Evolutionary conservation across 2,329 filamentous ascomycete genomes (phyloP).

Genomic region (Pseudogymnoascus sp.): DNA sequence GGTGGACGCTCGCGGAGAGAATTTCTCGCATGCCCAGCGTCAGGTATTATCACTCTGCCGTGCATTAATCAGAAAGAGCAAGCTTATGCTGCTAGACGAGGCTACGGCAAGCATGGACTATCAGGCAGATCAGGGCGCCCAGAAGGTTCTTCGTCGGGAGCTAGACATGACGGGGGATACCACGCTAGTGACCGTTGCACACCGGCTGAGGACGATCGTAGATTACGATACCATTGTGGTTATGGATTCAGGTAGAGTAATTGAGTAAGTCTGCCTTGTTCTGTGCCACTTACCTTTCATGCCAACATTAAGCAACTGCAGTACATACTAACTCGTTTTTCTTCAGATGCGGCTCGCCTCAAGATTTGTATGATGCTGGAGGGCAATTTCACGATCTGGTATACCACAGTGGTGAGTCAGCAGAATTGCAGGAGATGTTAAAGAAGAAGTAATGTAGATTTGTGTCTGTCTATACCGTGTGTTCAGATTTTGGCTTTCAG

Average conservation of each 20-base stretch:
- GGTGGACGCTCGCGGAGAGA: slow-evolving; percentile 54
- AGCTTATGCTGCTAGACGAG: slow-evolving; percentile 59
- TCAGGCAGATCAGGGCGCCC: slow-evolving; percentile 24
- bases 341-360: too few species aligned
- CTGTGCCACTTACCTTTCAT: too few species aligned
- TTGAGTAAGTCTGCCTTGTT: slow-evolving; percentile 32
- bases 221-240: slow-evolving; percentile 54
- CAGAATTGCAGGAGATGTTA: too few species aligned
- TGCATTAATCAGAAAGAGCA: slow-evolving; percentile 53
- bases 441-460: too few species aligned
- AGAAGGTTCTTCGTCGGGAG: too few species aligned
- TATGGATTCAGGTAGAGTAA: slow-evolving; percentile 45
- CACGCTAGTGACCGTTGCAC: slow-evolving; percentile 61
- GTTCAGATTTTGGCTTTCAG: too few species aligned
- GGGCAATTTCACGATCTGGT: too few species aligned
- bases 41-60: slow-evolving; percentile 58
- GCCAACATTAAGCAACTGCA: too few species aligned
- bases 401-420: too few species aligned
- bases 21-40: slow-evolving; percentile 57
- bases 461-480: too few species aligned
- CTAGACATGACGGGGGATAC: slow-evolving; percentile 27
- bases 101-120: background rate
- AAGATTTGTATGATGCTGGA: too few species aligned
- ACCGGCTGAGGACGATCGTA: slow-evolving; percentile 56
- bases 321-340: too few species aligned